Evolutionary conservation across 805 yeast genomes (phyloP), one percentile per base, ranked within the genome.

Genomic region (Huiozyma naganishii): DNA sequence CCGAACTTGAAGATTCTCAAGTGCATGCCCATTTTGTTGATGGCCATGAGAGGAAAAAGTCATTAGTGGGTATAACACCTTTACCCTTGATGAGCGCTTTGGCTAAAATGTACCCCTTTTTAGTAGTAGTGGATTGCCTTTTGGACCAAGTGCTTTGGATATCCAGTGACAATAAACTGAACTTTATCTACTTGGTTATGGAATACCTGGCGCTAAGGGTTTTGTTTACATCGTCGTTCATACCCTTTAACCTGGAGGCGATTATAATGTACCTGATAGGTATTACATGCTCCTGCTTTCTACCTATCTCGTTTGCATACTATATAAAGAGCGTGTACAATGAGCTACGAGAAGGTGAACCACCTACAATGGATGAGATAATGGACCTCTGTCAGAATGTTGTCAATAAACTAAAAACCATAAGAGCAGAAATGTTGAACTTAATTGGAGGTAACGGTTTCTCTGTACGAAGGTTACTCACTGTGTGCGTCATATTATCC

Each of bases 331-430:
- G 61, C 6, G 45, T 58, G 2, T 41, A 48, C 23, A 33, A 41
- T 11, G 59, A 56, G 33, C 37, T 57, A 13, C 39, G 39, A 17
- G 23, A 17, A 17, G 23, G 23, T 17, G 66, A 61, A 36, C 54
- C 63, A 4, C 66, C 66, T 29, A 61, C 64, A 7, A 33, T 58
- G 37, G 66, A 61, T 32, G 65, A 61, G 37, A 54, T 61, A 27
- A 51, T 54, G 7, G 46, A 52, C 9, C 38, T 52, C 11, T 36
- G 58, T 29, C 58, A 55, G 32, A 53, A 54, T 11, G 55, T 61
- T 8, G 34, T 42, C 11, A 51, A 51, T 36, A 61, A 61, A 45
- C 41, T 61, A 9, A 49, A 48, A 5, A 48, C 50, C 10, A 38
- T 61, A 28, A 48, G 52, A 23, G 28, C 42, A 4, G 59, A 61